phyloP scores from a whole-genome alignment of 2,329 filamentous ascomycete species.

The Neofusicoccum ribis region DNA sequence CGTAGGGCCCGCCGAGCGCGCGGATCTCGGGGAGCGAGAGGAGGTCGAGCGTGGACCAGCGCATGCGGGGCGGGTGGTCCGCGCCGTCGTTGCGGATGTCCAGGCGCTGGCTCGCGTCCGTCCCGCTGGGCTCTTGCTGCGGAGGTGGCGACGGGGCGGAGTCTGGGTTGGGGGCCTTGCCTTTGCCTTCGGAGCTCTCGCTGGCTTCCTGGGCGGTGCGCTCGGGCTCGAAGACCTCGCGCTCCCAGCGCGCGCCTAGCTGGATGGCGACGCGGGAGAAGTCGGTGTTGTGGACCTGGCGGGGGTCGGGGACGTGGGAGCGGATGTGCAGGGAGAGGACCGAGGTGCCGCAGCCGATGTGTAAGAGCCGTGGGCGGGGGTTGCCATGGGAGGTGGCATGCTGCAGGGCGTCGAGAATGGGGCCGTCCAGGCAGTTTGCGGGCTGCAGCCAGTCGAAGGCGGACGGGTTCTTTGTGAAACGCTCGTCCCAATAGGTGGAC shows the following conservation, averaged over 20 bases:
- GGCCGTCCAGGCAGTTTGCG: slow-evolving; percentile 31
- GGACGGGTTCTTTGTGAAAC: slow-evolving; percentile 34
- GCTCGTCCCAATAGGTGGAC: slow-evolving; percentile 39
- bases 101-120: no score
- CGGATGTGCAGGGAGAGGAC: slow-evolving; percentile 38
- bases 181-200: not conserved
- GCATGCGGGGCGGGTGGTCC: slow-evolving; percentile 26
- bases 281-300: slow-evolving; percentile 40
- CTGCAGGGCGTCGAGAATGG: slow-evolving; percentile 29
- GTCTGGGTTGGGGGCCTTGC: not conserved
- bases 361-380: slow-evolving; percentile 30
- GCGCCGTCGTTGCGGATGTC: not conserved
- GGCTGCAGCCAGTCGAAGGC: slow-evolving; percentile 43
- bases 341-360: slow-evolving; percentile 43
- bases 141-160: not conserved
- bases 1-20: slow-evolving; percentile 27
- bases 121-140: no score
- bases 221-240: slow-evolving; percentile 24
- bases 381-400: not conserved
- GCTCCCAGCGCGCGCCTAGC: slow-evolving; percentile 33
- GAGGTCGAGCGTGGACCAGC: slow-evolving; percentile 36
- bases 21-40: slow-evolving; percentile 37
- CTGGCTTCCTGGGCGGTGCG: not conserved
- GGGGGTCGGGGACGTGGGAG: slow-evolving; percentile 30
- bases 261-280: slow-evolving; percentile 39